A percentile compares a stretch with the other conserved stretches of the same genome.
These are phyloP conservation scores for Noccaea bulbosa DNA, from an alignment of 345 rosid species.

Conservation along the genomic window DNA sequence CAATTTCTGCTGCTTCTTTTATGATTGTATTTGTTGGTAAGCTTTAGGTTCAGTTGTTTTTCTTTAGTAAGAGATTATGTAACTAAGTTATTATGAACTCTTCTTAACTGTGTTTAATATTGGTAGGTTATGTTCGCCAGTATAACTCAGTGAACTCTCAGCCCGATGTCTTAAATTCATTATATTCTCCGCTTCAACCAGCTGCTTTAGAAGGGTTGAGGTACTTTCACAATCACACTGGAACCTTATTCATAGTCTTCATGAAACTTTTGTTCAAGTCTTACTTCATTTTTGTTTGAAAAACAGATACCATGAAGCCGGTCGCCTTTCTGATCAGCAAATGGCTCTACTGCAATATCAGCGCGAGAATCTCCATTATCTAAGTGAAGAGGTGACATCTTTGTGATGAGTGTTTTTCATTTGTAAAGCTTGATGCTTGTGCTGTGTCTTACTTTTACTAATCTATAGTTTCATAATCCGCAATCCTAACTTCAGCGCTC, in stretches of 20 bases:
- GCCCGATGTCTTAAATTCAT: slow-evolving; percentile 91
- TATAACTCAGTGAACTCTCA: slow-evolving; percentile 90
- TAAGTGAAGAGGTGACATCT: slow-evolving; percentile 80
- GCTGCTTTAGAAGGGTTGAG: slow-evolving; percentile 92
- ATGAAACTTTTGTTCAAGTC: neutral
- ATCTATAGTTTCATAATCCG: neutral
- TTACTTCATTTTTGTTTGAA: slow-evolving; percentile 26
- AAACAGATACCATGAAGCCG: slow-evolving; percentile 79
- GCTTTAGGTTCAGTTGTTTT: slow-evolving; percentile 33
- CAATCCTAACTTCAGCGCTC: neutral
- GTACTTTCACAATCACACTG: slow-evolving; percentile 44
- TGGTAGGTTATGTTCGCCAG: slow-evolving; percentile 79
- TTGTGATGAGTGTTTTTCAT: neutral
- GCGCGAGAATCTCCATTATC: slow-evolving; percentile 96
- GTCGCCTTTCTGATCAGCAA: slow-evolving; percentile 95
- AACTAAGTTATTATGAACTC: slow-evolving; percentile 7
- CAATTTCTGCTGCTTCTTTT: slow-evolving; percentile 80
- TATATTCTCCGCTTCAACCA: slow-evolving; percentile 96
- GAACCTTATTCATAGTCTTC: neutral
- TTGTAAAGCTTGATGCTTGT: slow-evolving; percentile 23
- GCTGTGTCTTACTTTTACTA: slow-evolving; percentile 26
- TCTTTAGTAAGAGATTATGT: slow-evolving; percentile 2
- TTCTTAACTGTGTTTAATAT: slow-evolving; percentile 26
- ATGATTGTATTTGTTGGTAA: slow-evolving; percentile 84
- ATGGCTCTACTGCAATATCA: slow-evolving; percentile 98